phyloP scores from a whole-genome alignment of 352 stramenopile species.

The Plasmopara halstedii region DNA sequence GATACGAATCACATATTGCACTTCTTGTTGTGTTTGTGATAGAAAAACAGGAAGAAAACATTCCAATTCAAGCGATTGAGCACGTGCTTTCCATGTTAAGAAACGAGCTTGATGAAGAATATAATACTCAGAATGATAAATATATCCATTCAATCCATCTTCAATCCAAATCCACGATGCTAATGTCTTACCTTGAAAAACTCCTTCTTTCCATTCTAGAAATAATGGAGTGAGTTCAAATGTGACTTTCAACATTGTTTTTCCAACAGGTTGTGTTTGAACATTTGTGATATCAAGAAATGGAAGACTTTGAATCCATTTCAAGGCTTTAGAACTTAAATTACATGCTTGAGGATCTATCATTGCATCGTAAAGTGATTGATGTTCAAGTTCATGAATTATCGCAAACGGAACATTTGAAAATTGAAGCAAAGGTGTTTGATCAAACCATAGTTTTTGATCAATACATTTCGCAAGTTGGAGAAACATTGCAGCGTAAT shows the following conservation, averaged over 20 bases:
- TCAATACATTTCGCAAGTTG: constrained; percentile 97
- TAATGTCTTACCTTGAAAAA: constrained; percentile 47
- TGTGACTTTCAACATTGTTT: constrained; percentile 90
- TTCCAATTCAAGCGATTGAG: constrained; percentile 80
- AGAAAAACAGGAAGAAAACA: constrained; percentile 96
- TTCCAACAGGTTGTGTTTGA: constrained; percentile 93
- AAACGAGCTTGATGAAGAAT: constrained; percentile 78
- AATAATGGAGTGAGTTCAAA: constrained; percentile 73
- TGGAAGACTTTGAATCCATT: constrained; percentile 57
- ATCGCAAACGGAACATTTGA: constrained; percentile 84
- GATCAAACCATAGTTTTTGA: constrained; percentile 96
- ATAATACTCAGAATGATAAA: constrained; percentile 92
- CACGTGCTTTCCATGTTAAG: constrained; percentile 54
- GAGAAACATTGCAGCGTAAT: constrained; percentile 90
- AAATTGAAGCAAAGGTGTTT: constrained; percentile 92
- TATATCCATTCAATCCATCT: constrained; percentile 86
- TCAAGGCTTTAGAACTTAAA: constrained; percentile 49
- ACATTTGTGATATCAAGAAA: constrained; percentile 63
- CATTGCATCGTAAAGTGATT: constrained; percentile 52
- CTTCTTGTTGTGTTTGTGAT: constrained; percentile 74
- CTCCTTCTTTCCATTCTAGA: constrained; percentile 55
- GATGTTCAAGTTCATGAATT: constrained; percentile 74
- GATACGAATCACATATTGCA: constrained; percentile 91
- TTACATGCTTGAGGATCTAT: constrained; percentile 29
- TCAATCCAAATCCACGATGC: constrained; percentile 98